Evolutionary conservation across 1,139 yeast species (phyloP), one percentile per base, ranked within the genome.

Genomic region (Kodamaea sp.): DNA sequence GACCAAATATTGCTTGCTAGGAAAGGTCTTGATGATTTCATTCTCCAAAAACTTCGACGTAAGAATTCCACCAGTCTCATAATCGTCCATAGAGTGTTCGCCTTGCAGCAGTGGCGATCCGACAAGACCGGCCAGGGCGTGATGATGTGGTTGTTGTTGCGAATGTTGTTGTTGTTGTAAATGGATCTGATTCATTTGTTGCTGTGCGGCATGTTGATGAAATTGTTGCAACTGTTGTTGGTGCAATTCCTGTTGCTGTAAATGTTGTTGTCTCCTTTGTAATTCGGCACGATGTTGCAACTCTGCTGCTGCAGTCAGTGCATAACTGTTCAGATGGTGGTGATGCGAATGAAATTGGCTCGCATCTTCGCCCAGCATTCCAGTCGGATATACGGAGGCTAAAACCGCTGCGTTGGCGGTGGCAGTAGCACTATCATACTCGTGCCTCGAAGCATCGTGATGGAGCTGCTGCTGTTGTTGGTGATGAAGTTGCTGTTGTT

Each of bases 11-110:
- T 57, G 58, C 55, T 71, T 72, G 49, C 62, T 60, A 23, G 63
- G 53, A 48, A 72, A 72, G 5, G 75, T 68, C 55, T 69, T 68
- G 55, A 72, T 70, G 36, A 71, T 66, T 48, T 70, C 76, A 46
- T 70, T 70, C 45, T 71, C 76, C 38, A 62, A 58, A 48, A 56
- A 71, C 42, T 65, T 54, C 8, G 70, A 65, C 20, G 51, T 46
- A 34, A 50, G 49, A 24, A 47, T 35, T 3, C 50, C 52, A 3
- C 47, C 46, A 27, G 41, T 43, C 31, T 48, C 49, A 29, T 44
- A 47, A 29, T 49, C 50, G 10, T 49, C 54, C 20, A 44, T 38
- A 24, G 37, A 32, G 23, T 43, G 46, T 11, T 42, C 44, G 15
- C 29, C 33, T 25, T 36, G 38, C n/a, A 39, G 36, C 6, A 34